Base-by-base conservation (phyloP, 2,329 filamentous ascomycete species). In the Trichoderma harzianum region DNA sequence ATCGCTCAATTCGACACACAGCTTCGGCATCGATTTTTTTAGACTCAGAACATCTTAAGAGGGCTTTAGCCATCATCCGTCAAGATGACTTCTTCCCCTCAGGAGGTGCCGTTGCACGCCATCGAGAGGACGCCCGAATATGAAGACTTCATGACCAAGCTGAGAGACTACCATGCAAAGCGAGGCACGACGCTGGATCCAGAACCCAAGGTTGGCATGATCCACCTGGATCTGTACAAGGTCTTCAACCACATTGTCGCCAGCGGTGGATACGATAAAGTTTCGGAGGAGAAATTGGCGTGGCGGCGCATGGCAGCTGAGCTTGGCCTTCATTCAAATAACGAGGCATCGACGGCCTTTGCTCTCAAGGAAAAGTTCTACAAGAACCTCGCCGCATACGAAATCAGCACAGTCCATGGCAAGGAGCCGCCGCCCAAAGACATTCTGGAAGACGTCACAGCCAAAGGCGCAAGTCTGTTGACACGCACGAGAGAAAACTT, bases 321-420 rank as follows among this genome's bases (percentile, higher is more conserved):
- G 76, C 91, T 97, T 71, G 89, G 93, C 64, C 88, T 95, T 74
- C 90, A 90, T 78, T 90, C 90, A 70, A 87, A 88, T 77, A 94
- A 95, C 78, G 90, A 93, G 74, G 87, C 93, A 7, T 93, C 93
- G n/a, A 90, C 94, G 72, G 94, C 93, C 16, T 97, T 97, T 82
- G 88, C 92, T 72, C 85, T 97, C 70, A 97, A 97, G 83, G 92
- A 92, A 70, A 90, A 92, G 74, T 97, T 96, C 83, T 97, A 97
- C 85, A 95, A 94, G 81, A 94, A 95, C 77, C 87, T 97, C 58
- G 92, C 92, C 14, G 94, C 94, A 2, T 97, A 92, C 81, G 94
- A 97, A 82, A 96, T 97, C 77, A 89, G 89, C 61, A 91, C 90
- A 12, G 83, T 94, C 55, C 92, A 95, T 82, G 88, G 90, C 69